These are phyloP conservation scores for Lachnellula subtilissima DNA, from an alignment of 2,329 filamentous ascomycete genomes.

Conservation along the genomic window DNA sequence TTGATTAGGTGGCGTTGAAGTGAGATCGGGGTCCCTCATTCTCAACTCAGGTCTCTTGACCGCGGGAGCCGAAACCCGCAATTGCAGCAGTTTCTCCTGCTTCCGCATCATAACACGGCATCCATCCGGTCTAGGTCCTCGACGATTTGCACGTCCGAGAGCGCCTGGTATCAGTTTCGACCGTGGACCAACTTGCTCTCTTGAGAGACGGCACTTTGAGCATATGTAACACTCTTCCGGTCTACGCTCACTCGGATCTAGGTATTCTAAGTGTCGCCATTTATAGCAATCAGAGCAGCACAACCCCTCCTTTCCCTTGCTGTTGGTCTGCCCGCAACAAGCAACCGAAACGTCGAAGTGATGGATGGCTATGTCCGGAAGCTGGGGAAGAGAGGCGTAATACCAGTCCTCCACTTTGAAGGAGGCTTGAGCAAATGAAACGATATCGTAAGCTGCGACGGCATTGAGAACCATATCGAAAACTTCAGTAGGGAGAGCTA, in stretches of 20 bases:
- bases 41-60: slow-evolving; percentile 10
- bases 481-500: slow-evolving; percentile 3
- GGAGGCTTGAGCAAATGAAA: slow-evolving; percentile 5
- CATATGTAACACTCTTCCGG: slow-evolving; percentile 7
- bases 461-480: slow-evolving; percentile 2
- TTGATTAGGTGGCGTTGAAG: slow-evolving; percentile 7
- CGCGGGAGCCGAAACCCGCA: slow-evolving; percentile 4
- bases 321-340: slow-evolving; percentile 5
- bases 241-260: slow-evolving; percentile 1
- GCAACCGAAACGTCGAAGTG: slow-evolving; percentile 3
- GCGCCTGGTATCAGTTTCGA: slow-evolving; percentile 5
- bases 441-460: slow-evolving; percentile 2
- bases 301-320: slow-evolving; percentile 1
- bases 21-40: slow-evolving; percentile 8
- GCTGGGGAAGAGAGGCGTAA: slow-evolving; percentile 5
- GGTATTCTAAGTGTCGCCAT: slow-evolving; percentile 8
- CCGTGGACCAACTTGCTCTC: slow-evolving; percentile 3
- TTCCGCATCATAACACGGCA: slow-evolving; percentile 7
- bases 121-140: slow-evolving; percentile 6
- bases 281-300: slow-evolving; percentile 8
- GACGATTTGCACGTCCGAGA: slow-evolving; percentile 5
- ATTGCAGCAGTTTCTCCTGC: slow-evolving; percentile 4
- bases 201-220: slow-evolving; percentile 6
- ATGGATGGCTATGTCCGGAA: slow-evolving; percentile 3
- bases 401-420: slow-evolving; percentile 2